Conservation (phyloP, 495 filamentous ascomycete species). For the Podospora didyma region DNA sequence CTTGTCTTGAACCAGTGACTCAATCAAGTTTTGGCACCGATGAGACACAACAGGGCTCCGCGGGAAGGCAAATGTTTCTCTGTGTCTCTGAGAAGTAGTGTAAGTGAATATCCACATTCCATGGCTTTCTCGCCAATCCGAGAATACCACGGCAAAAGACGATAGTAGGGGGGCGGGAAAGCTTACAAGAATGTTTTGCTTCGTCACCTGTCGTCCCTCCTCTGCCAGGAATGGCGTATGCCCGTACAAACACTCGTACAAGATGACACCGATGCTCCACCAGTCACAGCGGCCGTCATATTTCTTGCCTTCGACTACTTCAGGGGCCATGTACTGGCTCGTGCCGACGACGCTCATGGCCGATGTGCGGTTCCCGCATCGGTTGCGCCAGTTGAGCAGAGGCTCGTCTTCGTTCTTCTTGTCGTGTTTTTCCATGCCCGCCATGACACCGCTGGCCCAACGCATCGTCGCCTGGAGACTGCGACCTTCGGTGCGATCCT, state of each 20-base stretch:
- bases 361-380: constrained; percentile 64
- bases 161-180: not conserved
- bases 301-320: constrained; percentile 74
- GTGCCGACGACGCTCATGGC: constrained; percentile 90
- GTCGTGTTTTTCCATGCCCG: constrained; percentile 49
- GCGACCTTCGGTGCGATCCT: constrained; percentile 59
- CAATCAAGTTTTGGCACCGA: constrained; percentile 69
- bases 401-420: constrained; percentile 42
- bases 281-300: constrained; percentile 94
- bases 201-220: constrained; percentile 69
- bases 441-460: constrained; percentile 42
- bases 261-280: constrained; percentile 92
- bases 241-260: constrained; percentile 92
- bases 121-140: no score
- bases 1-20: constrained; percentile 69
- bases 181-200: constrained; percentile 72
- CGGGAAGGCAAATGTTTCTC: constrained; percentile 58
- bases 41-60: constrained; percentile 54
- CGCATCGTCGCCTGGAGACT: constrained; percentile 44
- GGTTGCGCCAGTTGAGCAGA: constrained; percentile 75
- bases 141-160: not conserved
- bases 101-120: no score
- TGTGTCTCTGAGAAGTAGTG: constrained; percentile 40
- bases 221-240: constrained; percentile 85
- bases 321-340: constrained; percentile 96